Base-by-base conservation (phyloP, 1,139 yeast genomes). In the Tardiomyces digboiensis region DNA sequence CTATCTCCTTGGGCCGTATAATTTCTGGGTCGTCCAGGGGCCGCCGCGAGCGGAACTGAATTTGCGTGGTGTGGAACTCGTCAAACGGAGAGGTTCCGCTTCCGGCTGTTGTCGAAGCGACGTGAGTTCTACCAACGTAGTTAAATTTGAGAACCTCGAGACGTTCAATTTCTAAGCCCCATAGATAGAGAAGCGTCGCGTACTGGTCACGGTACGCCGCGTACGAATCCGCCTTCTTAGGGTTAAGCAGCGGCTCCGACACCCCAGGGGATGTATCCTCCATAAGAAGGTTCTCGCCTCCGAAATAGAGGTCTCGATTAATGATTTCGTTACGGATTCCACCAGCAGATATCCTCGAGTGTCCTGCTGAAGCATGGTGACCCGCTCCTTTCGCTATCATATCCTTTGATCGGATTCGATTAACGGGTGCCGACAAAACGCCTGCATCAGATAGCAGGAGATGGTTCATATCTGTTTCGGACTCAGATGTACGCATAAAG, bases 131-230 rank as follows among this genome's bases (percentile, higher is more conserved):
- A 21, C 57, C 49, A n/a, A 73, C 68, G 47, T 75, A 75, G 54
- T 84, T 85, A 57, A 82, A 81, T 61, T 88, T 88, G 46, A 87
- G 62, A 6, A 89, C 75, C 56, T 89, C 91, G 29, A 85, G 76
- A 36, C 95, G 65, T 52, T 81, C 78, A 18, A 84, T 73, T 0
- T 88, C 86, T 22, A 88, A 68, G 0, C 91, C 93, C 97, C 97
- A 89, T 37, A 74, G 64, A 54, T 76, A 86, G 20, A 89, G 66
- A 60, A 88, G 72, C n/a, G 82, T 76, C 0, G 97, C 91, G 60
- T 89, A 89, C 49, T 80, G 82, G 26, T 74, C 72, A 38, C 96
- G 66, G 59, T 83, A 85, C 13, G n/a, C 19, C 5, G 19, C 19
- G 37, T 33, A 33, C 5, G 13, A 6, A 5, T 33, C 37, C 18